Percentiles rank a stretch among this genome's conserved stretches.
These are phyloP conservation scores for Porphyrellus cyaneotinctus DNA, from an alignment of 768 basidiomycete species.

Conservation along the genomic window DNA sequence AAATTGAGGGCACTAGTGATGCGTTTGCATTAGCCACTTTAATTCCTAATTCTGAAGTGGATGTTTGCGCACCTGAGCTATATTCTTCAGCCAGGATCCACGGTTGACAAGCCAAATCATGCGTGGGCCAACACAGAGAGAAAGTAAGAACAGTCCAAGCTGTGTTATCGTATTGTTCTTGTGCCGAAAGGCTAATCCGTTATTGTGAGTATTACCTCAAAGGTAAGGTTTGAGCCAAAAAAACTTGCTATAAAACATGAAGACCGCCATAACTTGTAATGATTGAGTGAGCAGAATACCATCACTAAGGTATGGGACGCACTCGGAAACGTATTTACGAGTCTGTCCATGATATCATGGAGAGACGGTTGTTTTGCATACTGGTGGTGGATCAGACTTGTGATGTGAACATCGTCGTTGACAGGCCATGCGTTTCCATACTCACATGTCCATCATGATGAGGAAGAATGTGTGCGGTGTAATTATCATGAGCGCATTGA, in stretches of 20 bases:
- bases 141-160: constrained; percentile 53
- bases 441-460: constrained; percentile 83
- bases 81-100: constrained; percentile 66
- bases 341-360: constrained; percentile 47
- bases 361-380: constrained; percentile 61
- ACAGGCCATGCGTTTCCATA: constrained; percentile 7
- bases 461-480: constrained; percentile 74
- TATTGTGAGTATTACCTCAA: constrained; percentile 1
- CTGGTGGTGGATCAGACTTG: constrained; percentile 73
- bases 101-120: constrained; percentile 69
- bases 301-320: constrained; percentile 27
- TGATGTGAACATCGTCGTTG: not conserved
- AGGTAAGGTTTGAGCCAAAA: not conserved
- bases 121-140: constrained; percentile 54
- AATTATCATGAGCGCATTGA: constrained; percentile 59
- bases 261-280: constrained; percentile 61
- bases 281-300: constrained; percentile 2
- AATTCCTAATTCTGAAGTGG: not conserved
- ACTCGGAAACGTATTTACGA: constrained; percentile 73
- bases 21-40: constrained; percentile 1
- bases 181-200: constrained; percentile 50
- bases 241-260: constrained; percentile 43
- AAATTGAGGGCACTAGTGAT: constrained; percentile 63
- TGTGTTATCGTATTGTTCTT: constrained; percentile 56
- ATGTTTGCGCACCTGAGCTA: constrained; percentile 57